Conservation (phyloP, 805 yeast genomes). For the Helenozyma rhizophorensis region DNA sequence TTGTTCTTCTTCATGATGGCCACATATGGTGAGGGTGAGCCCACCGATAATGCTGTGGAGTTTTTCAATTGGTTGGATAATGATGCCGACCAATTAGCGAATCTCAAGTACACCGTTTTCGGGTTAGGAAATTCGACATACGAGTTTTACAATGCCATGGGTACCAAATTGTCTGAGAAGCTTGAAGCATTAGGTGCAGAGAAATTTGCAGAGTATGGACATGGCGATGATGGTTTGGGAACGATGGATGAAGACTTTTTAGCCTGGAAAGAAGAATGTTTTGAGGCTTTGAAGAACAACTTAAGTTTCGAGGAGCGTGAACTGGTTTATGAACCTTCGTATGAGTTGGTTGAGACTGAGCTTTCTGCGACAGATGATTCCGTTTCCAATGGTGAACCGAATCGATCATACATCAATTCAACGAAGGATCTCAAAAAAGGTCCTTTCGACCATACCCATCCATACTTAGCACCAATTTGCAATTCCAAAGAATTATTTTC, state of each 20-base stretch:
- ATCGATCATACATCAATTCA: slow-evolving; percentile 36
- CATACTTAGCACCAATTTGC: slow-evolving; percentile 69
- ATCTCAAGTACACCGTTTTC: slow-evolving; percentile 67
- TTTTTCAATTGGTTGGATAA: slow-evolving; percentile 66
- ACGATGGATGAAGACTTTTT: slow-evolving; percentile 93
- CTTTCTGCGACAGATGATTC: slow-evolving; percentile 27
- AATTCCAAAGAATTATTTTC: slow-evolving; percentile 67
- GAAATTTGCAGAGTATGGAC: slow-evolving; percentile 71
- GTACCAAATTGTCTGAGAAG: slow-evolving; percentile 53
- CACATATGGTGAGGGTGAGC: slow-evolving; percentile 98
- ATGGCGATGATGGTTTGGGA: slow-evolving; percentile 94
- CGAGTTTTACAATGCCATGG: slow-evolving; percentile 84
- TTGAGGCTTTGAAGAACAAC: slow-evolving; percentile 59
- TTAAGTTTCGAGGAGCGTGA: slow-evolving; percentile 77
- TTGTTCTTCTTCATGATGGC: slow-evolving; percentile 70
- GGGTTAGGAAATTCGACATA: slow-evolving; percentile 95
- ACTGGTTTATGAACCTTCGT: slow-evolving; percentile 68
- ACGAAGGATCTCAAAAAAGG: slow-evolving; percentile 45
- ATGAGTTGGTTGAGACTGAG: slow-evolving; percentile 33
- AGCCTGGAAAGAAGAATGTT: slow-evolving; percentile 82
- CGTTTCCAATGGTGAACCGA: slow-evolving; percentile 75
- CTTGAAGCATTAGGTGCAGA: slow-evolving; percentile 65
- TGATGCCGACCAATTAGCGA: slow-evolving; percentile 49
- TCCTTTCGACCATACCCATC: slow-evolving; percentile 79
- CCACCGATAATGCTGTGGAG: slow-evolving; percentile 88